These are phyloP conservation scores for Tuber microsphaerosporum DNA, from an alignment of 495 filamentous ascomycete genomes.

Conservation along the genomic window DNA sequence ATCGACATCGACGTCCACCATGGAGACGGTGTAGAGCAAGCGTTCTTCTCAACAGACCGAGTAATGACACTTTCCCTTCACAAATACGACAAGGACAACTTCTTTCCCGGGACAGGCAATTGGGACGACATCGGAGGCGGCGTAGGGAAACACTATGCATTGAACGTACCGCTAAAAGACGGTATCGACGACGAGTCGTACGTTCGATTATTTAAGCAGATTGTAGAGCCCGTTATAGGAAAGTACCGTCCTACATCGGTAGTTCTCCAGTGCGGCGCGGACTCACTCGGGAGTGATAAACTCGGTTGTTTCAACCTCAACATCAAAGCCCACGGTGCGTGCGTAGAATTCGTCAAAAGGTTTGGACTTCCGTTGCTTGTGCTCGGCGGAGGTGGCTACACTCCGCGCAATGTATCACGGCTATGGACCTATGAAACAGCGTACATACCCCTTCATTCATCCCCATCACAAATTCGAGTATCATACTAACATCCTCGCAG, in stretches of 20 bases:
- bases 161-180: slow-evolving; percentile 94
- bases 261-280: slow-evolving; percentile 92
- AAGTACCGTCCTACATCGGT: slow-evolving; percentile 78
- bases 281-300: slow-evolving; percentile 87
- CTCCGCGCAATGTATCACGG: slow-evolving; percentile 91
- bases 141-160: slow-evolving; percentile 82
- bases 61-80: slow-evolving; percentile 99
- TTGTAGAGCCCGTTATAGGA: slow-evolving; percentile 67
- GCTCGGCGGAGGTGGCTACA: slow-evolving; percentile 93
- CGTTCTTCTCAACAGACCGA: slow-evolving; percentile 93
- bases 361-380: slow-evolving; percentile 73
- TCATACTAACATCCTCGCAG: slow-evolving; percentile 40
- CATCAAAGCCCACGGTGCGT: slow-evolving; percentile 84
- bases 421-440: slow-evolving; percentile 90
- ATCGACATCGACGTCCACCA: slow-evolving; percentile 99
- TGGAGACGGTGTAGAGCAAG: slow-evolving; percentile 95
- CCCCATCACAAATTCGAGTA: slow-evolving; percentile 8
- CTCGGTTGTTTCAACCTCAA: slow-evolving; percentile 95
- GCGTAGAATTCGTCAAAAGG: slow-evolving; percentile 77
- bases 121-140: slow-evolving; percentile 93
- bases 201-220: slow-evolving; percentile 68
- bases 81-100: slow-evolving; percentile 84
- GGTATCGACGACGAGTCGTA: slow-evolving; percentile 94
- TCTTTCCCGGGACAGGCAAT: slow-evolving; percentile 95
- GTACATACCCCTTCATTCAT: slow-evolving; percentile 23